phyloP scores from a whole-genome alignment of 192 early-diverging fungal species.

The Coemansia sp. region DNA sequence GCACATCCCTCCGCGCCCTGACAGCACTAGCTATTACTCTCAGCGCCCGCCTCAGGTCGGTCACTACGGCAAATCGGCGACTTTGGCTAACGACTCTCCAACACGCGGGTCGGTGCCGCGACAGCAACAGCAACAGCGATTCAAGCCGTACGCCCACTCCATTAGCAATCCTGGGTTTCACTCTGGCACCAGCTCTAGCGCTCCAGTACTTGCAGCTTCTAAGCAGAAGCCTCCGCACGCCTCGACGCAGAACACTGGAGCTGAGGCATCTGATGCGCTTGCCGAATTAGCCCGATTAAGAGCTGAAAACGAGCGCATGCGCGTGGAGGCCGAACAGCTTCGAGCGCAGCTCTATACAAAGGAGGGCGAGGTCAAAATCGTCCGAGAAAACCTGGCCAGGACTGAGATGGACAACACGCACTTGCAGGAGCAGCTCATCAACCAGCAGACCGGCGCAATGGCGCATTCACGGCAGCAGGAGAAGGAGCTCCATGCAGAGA shows the following conservation, averaged over 20 bases:
- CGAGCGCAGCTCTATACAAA: conserved; percentile 40
- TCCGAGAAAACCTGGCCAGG: conserved; percentile 43
- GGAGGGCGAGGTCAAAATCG: conserved; percentile 50
- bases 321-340: conserved; percentile 24
- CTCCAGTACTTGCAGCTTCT: neutral
- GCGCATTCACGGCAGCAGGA: conserved; percentile 9
- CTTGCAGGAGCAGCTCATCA: conserved; percentile 46
- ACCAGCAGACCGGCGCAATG: conserved; percentile 19
- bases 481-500: conserved; percentile 18
- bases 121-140: conserved; percentile 7
- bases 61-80: neutral
- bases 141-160: conserved; percentile 14
- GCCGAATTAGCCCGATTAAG: conserved; percentile 31
- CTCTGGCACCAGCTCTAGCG: conserved; percentile 3
- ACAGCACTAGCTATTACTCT: neutral
- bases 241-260: neutral
- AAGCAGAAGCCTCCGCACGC: neutral
- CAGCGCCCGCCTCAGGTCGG: conserved; percentile 1
- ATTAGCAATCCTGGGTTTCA: neutral
- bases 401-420: conserved; percentile 53
- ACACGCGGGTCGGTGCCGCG: neutral
- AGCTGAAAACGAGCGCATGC: conserved; percentile 30
- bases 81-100: neutral
- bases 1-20: conserved; percentile 30
- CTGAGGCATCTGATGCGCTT: neutral